Conservation (phyloP, 108 stramenopile species). For the Nitzschia palea region DNA sequence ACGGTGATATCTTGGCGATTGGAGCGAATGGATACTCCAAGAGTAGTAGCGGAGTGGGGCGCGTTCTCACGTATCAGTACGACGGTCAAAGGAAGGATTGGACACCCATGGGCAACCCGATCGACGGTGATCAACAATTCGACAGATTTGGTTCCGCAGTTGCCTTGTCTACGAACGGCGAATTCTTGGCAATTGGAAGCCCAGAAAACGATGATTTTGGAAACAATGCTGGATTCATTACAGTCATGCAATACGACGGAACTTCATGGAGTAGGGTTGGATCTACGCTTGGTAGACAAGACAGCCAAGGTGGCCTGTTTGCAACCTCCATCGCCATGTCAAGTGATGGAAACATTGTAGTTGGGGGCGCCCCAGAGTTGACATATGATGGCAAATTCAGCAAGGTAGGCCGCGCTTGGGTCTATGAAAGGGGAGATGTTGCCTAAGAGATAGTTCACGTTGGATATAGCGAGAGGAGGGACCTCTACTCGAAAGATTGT, state of each 20-base stretch:
- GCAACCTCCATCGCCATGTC: slow-evolving; percentile 44
- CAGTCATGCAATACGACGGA: slow-evolving; percentile 22
- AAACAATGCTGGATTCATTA: slow-evolving; percentile 27
- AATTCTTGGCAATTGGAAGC: slow-evolving; percentile 36
- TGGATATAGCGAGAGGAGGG: neutral
- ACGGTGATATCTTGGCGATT: slow-evolving; percentile 32
- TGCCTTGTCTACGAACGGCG: slow-evolving; percentile 38
- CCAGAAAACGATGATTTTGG: slow-evolving; percentile 33
- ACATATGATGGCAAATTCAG: slow-evolving; percentile 32
- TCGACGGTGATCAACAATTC: slow-evolving; percentile 24
- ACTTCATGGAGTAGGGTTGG: slow-evolving; percentile 12
- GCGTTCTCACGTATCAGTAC: slow-evolving; percentile 21
- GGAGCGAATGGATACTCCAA: slow-evolving; percentile 22
- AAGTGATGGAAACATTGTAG: slow-evolving; percentile 24
- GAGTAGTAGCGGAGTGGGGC: slow-evolving; percentile 27
- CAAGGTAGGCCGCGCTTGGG: slow-evolving; percentile 33
- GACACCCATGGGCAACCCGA: slow-evolving; percentile 17
- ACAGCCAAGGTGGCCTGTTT: slow-evolving; percentile 24
- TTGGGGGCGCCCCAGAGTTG: slow-evolving; percentile 42
- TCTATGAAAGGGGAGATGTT: slow-evolving; percentile 16
- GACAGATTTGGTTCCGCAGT: slow-evolving; percentile 35
- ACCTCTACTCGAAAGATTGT: neutral
- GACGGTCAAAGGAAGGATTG: slow-evolving; percentile 10
- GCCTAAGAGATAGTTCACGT: neutral
- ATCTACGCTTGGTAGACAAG: slow-evolving; percentile 19